Evolutionary conservation across 768 basidiomycete species (phyloP).

Genomic region (Paxillus rubicundulus): DNA sequence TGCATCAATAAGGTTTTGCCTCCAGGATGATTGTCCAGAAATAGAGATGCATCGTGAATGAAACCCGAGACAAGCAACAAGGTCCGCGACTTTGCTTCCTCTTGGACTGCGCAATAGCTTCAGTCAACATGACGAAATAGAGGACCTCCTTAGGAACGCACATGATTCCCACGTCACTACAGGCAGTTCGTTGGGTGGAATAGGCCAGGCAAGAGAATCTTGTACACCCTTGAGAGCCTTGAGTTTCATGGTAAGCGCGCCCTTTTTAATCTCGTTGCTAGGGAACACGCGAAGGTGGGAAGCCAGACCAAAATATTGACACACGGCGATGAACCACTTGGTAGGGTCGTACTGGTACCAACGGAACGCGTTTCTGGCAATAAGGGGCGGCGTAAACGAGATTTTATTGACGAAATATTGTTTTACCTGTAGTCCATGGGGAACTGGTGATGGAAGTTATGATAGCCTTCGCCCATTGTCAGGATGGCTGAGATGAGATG

Average conservation of each 20-base stretch:
- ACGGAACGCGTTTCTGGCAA: constrained; percentile 59
- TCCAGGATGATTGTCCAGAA: constrained; percentile 78
- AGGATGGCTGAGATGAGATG: constrained; percentile 78
- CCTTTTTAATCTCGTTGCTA: constrained; percentile 83
- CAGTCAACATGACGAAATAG: constrained; percentile 1
- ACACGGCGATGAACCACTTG: constrained; percentile 77
- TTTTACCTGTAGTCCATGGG: constrained; percentile 59
- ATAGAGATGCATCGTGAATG: constrained; percentile 79
- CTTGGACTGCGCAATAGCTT: constrained; percentile 46
- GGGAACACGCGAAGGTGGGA: constrained; percentile 81
- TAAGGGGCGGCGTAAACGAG: constrained; percentile 5
- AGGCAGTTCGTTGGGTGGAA: constrained; percentile 56
- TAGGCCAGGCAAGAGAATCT: constrained; percentile 63
- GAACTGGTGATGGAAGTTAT: constrained; percentile 85
- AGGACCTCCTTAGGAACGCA: constrained; percentile 35
- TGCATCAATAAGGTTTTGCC: constrained; percentile 57
- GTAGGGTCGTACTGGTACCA: constrained; percentile 76
- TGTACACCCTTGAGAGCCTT: constrained; percentile 66
- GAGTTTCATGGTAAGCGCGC: constrained; percentile 79
- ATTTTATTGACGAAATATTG: neutral
- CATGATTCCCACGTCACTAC: constrained; percentile 81
- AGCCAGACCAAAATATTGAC: constrained; percentile 66
- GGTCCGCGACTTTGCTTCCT: constrained; percentile 60
- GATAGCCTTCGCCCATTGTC: constrained; percentile 70
- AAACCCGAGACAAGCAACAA: constrained; percentile 80